Percentiles rank a stretch among this genome's conserved stretches.
Evolutionary conservation across 495 filamentous ascomycete genomes (phyloP).

Genomic region (Pseudomonodictys pantanalensis): DNA sequence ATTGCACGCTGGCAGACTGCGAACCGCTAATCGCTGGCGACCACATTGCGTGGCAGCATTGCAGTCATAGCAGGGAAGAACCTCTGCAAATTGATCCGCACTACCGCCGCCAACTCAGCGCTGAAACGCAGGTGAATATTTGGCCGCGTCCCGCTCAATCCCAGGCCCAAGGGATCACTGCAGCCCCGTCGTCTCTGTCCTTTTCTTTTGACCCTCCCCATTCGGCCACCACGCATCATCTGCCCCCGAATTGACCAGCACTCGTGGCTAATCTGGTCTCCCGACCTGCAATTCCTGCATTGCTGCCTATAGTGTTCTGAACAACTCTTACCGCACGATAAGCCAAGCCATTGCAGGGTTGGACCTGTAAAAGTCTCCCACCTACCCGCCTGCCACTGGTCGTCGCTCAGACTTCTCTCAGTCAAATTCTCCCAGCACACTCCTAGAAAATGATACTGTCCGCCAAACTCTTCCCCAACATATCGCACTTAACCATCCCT

Average conservation of each 20-base stretch:
- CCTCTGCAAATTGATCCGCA: slow-evolving; percentile 33
- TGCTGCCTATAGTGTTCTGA: slow-evolving; percentile 33
- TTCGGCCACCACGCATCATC: slow-evolving; percentile 28
- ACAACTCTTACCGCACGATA: slow-evolving; percentile 30
- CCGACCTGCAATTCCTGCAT: slow-evolving; percentile 36
- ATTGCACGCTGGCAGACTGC: slow-evolving; percentile 27
- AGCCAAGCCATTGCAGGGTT: slow-evolving; percentile 36
- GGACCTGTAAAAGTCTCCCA: slow-evolving; percentile 30
- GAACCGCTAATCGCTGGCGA: slow-evolving; percentile 33
- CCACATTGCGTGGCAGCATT: slow-evolving; percentile 30
- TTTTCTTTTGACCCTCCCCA: slow-evolving; percentile 19
- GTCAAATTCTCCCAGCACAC: slow-evolving; percentile 17
- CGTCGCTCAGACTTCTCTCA: slow-evolving; percentile 27
- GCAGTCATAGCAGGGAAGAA: slow-evolving; percentile 30
- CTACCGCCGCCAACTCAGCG: slow-evolving; percentile 30
- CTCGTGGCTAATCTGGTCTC: slow-evolving; percentile 34
- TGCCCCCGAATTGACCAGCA: slow-evolving; percentile 28
- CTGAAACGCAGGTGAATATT: slow-evolving; percentile 36
- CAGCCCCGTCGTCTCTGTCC: slow-evolving; percentile 21
- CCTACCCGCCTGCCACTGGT: slow-evolving; percentile 30
- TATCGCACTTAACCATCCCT: slow-evolving; percentile 17
- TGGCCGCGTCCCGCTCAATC: slow-evolving; percentile 23
- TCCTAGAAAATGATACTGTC: slow-evolving; percentile 35
- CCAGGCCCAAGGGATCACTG: slow-evolving; percentile 27
- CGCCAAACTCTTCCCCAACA: slow-evolving; percentile 22